phyloP scores from a whole-genome alignment of 2,329 filamentous ascomycete species.

The Diaporthe capsici region DNA sequence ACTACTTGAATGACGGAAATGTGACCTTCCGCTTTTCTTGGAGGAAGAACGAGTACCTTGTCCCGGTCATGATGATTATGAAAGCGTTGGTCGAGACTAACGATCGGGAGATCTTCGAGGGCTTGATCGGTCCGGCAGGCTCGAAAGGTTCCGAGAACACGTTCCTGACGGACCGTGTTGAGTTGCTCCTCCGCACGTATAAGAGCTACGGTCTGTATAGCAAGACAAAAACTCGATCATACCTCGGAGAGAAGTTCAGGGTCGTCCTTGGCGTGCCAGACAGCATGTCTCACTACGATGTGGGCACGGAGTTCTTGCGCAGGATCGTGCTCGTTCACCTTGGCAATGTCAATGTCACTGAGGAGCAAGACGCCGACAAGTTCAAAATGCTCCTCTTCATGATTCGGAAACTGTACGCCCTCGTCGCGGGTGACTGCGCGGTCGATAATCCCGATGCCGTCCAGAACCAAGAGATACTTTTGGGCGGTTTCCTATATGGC shows the following conservation, averaged over 20 bases:
- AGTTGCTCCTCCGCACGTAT: conserved; percentile 92
- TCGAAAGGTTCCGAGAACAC: conserved; percentile 88
- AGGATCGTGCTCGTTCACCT: conserved; percentile 93
- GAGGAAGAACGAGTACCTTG: conserved; percentile 97
- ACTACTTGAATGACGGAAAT: conserved; percentile 96
- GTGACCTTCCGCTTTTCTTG: conserved; percentile 98
- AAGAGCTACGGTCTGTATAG: conserved; percentile 90
- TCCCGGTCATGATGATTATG: conserved; percentile 95
- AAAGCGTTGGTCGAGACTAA: conserved; percentile 97
- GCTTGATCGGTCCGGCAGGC: conserved; percentile 83
- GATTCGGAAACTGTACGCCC: conserved; percentile 93
- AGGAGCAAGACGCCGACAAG: conserved; percentile 89
- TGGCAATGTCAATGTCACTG: conserved; percentile 86
- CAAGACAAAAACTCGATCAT: conserved; percentile 84
- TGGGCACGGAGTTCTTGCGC: conserved; percentile 90
- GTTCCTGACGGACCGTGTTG: conserved; percentile 94
- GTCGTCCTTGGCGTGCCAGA: conserved; percentile 87
- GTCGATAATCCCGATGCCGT: conserved; percentile 97
- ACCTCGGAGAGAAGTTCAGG: conserved; percentile 91
- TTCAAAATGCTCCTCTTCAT: conserved; percentile 96
- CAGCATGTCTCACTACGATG: conserved; percentile 88
- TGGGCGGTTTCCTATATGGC: conserved; percentile 93
- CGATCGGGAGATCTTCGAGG: conserved; percentile 95
- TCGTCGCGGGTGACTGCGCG: conserved; percentile 92
- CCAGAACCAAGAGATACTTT: conserved; percentile 93